phyloP scores from a whole-genome alignment of 352 stramenopile species.

The Phytophthora gonapodyides region DNA sequence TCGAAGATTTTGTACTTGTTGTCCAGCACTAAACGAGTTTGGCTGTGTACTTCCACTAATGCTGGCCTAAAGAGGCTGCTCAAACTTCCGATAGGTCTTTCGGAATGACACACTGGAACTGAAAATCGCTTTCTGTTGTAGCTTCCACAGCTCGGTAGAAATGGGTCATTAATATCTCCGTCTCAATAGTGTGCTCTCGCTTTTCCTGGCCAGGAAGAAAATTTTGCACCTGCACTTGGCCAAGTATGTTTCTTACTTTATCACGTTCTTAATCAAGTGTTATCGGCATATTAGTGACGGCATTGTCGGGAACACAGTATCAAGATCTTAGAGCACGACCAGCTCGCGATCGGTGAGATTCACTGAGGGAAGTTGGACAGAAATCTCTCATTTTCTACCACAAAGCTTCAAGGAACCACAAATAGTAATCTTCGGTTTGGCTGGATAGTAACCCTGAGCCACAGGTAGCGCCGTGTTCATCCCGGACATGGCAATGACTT shows the following conservation, averaged over 20 bases:
- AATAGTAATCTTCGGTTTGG: not conserved
- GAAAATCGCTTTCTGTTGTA: not conserved
- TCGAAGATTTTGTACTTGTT: too few species aligned
- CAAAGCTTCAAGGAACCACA: too few species aligned
- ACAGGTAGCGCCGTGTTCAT: slow-evolving; percentile 1
- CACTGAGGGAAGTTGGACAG: not conserved
- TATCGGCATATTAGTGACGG: not conserved
- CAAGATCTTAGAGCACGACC: not conserved
- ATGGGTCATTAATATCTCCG: too few species aligned
- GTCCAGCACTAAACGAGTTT: too few species aligned
- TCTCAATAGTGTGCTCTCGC: too few species aligned
- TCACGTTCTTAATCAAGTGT: not conserved
- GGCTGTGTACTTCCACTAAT: not conserved
- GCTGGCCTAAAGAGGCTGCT: not conserved
- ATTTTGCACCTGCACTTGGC: too few species aligned
- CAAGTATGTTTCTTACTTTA: too few species aligned
- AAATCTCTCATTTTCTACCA: too few species aligned
- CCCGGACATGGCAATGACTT: too few species aligned
- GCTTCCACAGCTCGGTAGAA: not conserved
- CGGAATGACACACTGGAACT: not conserved
- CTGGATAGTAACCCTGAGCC: not conserved
- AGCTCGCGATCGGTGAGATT: not conserved
- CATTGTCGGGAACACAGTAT: not conserved
- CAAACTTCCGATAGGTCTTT: not conserved
- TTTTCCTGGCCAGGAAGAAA: too few species aligned